phyloP scores from a whole-genome alignment of 768 basidiomycete genomes.

The Tremella yokohamensis region DNA sequence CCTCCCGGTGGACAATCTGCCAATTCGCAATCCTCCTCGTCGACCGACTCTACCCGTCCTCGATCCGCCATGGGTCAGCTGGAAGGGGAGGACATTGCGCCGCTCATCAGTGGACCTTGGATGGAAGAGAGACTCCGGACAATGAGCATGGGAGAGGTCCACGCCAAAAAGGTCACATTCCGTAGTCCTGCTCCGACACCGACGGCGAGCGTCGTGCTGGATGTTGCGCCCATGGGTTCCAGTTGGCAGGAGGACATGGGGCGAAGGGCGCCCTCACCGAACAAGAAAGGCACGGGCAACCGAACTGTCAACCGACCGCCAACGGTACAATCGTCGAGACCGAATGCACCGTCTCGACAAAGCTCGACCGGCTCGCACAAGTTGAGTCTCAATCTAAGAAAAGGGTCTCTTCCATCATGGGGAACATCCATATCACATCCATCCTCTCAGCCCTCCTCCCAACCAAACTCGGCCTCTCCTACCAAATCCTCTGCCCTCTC shows the following conservation, averaged over 20 bases:
- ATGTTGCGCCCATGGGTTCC: constrained; percentile 3
- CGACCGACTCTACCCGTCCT: constrained; percentile 9
- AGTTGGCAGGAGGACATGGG: neutral
- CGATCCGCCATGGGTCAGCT: neutral
- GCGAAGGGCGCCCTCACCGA: constrained; percentile 4
- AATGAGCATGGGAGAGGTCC: constrained; percentile 9
- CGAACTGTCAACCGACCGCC: neutral
- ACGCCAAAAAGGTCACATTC: constrained; percentile 42
- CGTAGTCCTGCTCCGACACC: constrained; percentile 38
- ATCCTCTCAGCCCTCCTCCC: too few relatives aligned
- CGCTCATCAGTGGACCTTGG: constrained; percentile 1
- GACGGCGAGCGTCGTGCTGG: constrained; percentile 28
- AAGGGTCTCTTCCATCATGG: too few relatives aligned
- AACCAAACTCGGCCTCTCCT: constrained; percentile 9
- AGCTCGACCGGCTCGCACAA: neutral
- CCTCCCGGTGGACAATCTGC: neutral
- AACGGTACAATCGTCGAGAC: neutral
- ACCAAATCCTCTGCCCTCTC: constrained; percentile 20
- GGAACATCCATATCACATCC: too few relatives aligned
- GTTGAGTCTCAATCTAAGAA: too few relatives aligned
- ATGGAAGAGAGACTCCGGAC: constrained; percentile 6
- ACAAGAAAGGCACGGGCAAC: neutral
- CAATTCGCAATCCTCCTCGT: constrained; percentile 11
- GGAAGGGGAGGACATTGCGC: constrained; percentile 1
- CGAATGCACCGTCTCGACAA: constrained; percentile 3